Evolutionary conservation across 169 alveolate species (phyloP).

Genomic region (Eimeria praecox): DNA sequence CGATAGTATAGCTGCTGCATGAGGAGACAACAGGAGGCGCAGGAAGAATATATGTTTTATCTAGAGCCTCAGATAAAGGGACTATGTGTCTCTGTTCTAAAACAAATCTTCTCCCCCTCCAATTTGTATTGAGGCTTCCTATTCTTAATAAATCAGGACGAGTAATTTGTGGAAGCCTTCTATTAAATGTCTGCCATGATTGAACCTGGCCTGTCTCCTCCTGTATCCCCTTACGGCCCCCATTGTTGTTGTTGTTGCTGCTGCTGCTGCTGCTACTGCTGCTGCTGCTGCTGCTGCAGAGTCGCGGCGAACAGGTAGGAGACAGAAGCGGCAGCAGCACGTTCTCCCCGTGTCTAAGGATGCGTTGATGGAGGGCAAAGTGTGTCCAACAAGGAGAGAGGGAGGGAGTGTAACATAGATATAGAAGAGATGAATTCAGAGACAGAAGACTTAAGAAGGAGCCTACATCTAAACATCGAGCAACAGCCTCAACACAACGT

Average conservation of each 20-base stretch:
- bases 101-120: background rate
- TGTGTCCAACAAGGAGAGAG: conserved; percentile 45
- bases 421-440: conserved; percentile 22
- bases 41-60: conserved; percentile 10
- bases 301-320: conserved; percentile 37
- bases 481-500: conserved; percentile 39
- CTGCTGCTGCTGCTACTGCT: conserved; percentile 36
- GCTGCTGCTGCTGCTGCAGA: conserved; percentile 3
- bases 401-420: conserved; percentile 16
- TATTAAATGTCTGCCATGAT: conserved; percentile 35
- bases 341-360: conserved; percentile 47
- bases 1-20: conserved; percentile 12
- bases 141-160: conserved; percentile 24
- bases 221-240: background rate
- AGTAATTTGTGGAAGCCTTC: conserved; percentile 15
- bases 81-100: conserved; percentile 8
- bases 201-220: conserved; percentile 14
- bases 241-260: background rate
- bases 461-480: background rate
- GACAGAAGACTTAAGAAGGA: conserved; percentile 8
- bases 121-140: conserved; percentile 31
- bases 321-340: conserved; percentile 32
- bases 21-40: conserved; percentile 38
- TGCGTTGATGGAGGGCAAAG: conserved; percentile 53
- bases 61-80: conserved; percentile 25